Conservation (phyloP, 2,329 filamentous ascomycete genomes). For the Fusarium metavorans region DNA sequence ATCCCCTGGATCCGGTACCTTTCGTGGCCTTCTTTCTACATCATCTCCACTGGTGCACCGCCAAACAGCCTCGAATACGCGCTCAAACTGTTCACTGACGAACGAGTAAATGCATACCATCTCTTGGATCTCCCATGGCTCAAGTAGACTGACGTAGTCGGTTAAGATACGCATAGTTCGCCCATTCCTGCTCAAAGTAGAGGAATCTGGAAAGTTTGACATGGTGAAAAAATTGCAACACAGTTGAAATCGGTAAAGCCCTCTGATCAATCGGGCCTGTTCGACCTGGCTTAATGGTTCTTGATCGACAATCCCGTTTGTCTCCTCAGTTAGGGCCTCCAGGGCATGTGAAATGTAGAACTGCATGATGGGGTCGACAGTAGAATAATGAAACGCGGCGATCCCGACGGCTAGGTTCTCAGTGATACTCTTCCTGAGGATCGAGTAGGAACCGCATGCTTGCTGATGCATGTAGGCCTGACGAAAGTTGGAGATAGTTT, state of each 20-base stretch:
- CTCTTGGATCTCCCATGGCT: slow-evolving; percentile 12
- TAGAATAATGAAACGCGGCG: not conserved
- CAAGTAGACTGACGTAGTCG: not conserved
- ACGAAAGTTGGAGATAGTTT: not conserved
- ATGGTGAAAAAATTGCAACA: not conserved
- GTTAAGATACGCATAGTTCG: not conserved
- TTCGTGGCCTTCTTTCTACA: not conserved
- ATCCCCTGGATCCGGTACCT: not conserved
- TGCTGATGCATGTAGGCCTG: not conserved
- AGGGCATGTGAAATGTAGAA: not conserved
- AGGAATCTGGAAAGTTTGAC: not conserved
- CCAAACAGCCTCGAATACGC: not conserved
- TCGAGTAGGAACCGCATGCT: not conserved
- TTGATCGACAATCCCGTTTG: not conserved
- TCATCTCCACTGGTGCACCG: not conserved
- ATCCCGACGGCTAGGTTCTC: not conserved
- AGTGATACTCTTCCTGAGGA: not conserved
- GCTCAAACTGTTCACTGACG: not conserved
- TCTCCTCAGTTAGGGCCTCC: not conserved
- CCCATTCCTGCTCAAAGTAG: not conserved
- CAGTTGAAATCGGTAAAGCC: slow-evolving; percentile 5
- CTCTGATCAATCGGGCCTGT: not conserved
- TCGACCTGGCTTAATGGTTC: not conserved
- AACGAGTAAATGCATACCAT: not conserved
- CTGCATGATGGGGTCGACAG: not conserved